Percentiles rank a stretch among this genome's conserved stretches.
Evolutionary conservation across 2,329 filamentous ascomycete species (phyloP).

Genomic region (Phialemonium atrogriseum): DNA sequence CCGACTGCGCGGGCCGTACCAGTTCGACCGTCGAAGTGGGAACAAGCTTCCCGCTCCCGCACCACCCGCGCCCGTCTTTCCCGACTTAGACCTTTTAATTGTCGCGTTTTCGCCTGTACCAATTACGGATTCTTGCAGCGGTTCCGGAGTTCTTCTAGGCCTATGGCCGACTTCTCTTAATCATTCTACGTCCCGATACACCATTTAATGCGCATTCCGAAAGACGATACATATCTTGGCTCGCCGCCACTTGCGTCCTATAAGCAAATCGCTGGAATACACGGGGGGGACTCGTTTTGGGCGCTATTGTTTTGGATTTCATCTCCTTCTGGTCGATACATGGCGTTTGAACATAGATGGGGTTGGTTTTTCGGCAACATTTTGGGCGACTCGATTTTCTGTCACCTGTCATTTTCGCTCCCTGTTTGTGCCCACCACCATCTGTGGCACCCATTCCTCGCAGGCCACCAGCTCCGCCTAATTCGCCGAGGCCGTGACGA

Average conservation of each 20-base stretch:
- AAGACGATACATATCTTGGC: conserved; percentile 20
- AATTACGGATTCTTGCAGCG: too few relatives aligned
- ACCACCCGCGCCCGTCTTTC: too few relatives aligned
- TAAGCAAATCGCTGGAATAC: too few relatives aligned
- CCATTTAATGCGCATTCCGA: conserved; percentile 24
- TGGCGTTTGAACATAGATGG: conserved; percentile 4
- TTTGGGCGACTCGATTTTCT: conserved; percentile 1
- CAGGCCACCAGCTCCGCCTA: conserved; percentile 6
- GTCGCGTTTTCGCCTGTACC: too few relatives aligned
- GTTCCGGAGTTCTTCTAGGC: too few relatives aligned
- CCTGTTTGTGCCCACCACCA: conserved; percentile 6
- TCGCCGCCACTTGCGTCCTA: conserved; percentile 20
- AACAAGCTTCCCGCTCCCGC: too few relatives aligned
- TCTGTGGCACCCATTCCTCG: conserved; percentile 1
- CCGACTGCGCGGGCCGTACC: too few relatives aligned
- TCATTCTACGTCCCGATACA: conserved; percentile 18
- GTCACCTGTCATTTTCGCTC: conserved; percentile 8
- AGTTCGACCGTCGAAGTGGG: too few relatives aligned
- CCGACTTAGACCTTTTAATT: too few relatives aligned
- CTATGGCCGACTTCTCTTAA: conserved; percentile 1
- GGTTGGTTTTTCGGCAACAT: background rate
- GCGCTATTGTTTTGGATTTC: conserved; percentile 5
- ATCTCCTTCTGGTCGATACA: conserved; percentile 4
- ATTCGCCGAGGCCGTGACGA: conserved; percentile 2
- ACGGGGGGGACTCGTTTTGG: too few relatives aligned